phyloP scores from a whole-genome alignment of 2,329 filamentous ascomycete genomes.

The Alternaria rosae region DNA sequence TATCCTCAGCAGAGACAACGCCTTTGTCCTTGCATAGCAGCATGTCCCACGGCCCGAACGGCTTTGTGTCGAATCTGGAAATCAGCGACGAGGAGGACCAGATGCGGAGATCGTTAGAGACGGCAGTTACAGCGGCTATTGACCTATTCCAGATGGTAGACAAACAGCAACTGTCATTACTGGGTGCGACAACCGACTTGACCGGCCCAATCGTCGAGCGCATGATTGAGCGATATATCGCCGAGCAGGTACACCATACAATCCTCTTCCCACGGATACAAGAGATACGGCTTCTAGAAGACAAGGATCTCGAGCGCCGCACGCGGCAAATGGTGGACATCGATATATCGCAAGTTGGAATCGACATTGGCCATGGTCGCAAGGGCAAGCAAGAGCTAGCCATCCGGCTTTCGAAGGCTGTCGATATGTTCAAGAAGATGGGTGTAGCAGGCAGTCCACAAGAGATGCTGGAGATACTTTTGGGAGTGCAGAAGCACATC shows the following conservation, averaged over 20 bases:
- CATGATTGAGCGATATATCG: constrained; percentile 92
- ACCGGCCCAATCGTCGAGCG: constrained; percentile 92
- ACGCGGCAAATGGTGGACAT: constrained; percentile 93
- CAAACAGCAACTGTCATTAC: constrained; percentile 89
- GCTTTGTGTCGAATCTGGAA: constrained; percentile 59
- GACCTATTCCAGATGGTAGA: constrained; percentile 96
- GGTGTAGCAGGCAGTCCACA: constrained; percentile 78
- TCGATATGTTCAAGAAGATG: constrained; percentile 91
- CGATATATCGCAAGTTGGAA: constrained; percentile 93
- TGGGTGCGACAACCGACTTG: constrained; percentile 91
- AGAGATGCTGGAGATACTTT: constrained; percentile 83
- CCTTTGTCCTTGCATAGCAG: constrained; percentile 49
- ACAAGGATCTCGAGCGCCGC: constrained; percentile 85
- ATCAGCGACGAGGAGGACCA: constrained; percentile 90
- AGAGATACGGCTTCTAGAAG: constrained; percentile 78
- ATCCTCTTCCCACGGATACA: constrained; percentile 85
- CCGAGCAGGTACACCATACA: constrained; percentile 86
- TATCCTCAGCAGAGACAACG: constrained; percentile 47
- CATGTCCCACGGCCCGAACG: constrained; percentile 46
- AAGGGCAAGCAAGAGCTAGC: constrained; percentile 83
- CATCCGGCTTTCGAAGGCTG: constrained; percentile 75
- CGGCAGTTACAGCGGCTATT: constrained; percentile 89
- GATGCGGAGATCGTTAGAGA: constrained; percentile 88
- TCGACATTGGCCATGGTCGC: constrained; percentile 79
- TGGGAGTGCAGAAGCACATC: constrained; percentile 83